phyloP scores from a whole-genome alignment of 169 alveolate species.

The Babesia bovis region DNA sequence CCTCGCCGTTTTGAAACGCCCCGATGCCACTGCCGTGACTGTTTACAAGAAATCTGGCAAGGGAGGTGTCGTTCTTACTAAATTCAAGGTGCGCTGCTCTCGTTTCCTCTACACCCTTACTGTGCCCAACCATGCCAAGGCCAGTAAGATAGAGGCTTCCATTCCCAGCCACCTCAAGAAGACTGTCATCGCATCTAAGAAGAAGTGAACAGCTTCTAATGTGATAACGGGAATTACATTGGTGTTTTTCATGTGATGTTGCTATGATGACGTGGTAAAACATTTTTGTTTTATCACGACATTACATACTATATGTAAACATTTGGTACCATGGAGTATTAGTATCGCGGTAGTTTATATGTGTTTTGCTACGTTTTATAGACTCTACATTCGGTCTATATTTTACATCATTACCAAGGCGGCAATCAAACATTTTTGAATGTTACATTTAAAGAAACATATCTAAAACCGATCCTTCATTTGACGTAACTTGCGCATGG shows the following conservation, averaged over 20 bases:
- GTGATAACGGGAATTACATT: too few species aligned
- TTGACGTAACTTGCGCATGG: conserved; percentile 51
- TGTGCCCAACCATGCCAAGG: conserved; percentile 91
- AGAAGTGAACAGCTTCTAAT: conserved; percentile 26
- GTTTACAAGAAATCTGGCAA: conserved; percentile 82
- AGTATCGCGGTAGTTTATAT: too few species aligned
- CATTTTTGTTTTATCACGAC: too few species aligned
- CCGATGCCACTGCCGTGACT: conserved; percentile 85
- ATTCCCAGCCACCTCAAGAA: conserved; percentile 61
- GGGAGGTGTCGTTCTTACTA: conserved; percentile 83
- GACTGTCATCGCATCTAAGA: conserved; percentile 55
- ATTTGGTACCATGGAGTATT: too few species aligned
- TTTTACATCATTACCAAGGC: too few species aligned
- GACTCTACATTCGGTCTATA: too few species aligned
- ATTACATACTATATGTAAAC: too few species aligned
- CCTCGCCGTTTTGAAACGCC: conserved; percentile 78
- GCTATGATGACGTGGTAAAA: too few species aligned
- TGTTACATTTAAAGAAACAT: too few species aligned
- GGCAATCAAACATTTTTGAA: too few species aligned
- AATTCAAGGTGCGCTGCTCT: conserved; percentile 93
- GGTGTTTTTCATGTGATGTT: too few species aligned
- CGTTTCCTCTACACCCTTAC: conserved; percentile 90
- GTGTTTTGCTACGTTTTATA: too few species aligned
- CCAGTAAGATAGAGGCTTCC: conserved; percentile 87
- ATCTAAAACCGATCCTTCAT: conserved; percentile 50